Evolutionary conservation across 2,329 filamentous ascomycete species (phyloP).

Genomic region (Aspergillus hiratsukae): DNA sequence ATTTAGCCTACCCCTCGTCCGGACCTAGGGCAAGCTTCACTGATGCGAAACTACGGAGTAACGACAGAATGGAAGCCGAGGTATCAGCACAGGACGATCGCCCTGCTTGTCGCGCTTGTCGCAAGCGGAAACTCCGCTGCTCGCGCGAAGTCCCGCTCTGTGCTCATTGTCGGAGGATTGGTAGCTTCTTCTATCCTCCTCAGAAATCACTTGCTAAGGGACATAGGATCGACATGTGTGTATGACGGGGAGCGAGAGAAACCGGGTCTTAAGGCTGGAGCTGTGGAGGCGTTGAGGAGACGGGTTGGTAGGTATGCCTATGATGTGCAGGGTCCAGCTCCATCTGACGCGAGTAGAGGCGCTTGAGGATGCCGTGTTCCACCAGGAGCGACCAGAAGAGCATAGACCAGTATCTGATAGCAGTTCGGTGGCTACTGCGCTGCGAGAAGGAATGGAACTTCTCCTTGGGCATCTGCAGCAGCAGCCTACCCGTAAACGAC

Average conservation of each 20-base stretch:
- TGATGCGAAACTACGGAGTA: too few relatives aligned
- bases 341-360: not conserved
- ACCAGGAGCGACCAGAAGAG: not conserved
- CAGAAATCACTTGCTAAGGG: not conserved
- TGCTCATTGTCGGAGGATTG: constrained; percentile 2
- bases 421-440: not conserved
- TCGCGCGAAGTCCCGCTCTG: constrained; percentile 2
- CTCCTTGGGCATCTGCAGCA: constrained; percentile 5
- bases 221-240: constrained; percentile 17
- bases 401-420: not conserved
- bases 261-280: constrained; percentile 37
- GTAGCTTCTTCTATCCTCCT: not conserved
- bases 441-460: not conserved
- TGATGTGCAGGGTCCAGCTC: not conserved
- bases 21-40: not conserved
- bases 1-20: not conserved
- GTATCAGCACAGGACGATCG: not conserved
- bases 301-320: constrained; percentile 24
- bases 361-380: constrained; percentile 5
- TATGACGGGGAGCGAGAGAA: constrained; percentile 32
- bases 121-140: not conserved
- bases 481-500: not conserved
- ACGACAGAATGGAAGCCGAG: not conserved
- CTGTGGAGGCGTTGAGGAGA: constrained; percentile 33
- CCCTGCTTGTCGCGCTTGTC: not conserved